Evolutionary conservation across 73 alveolate species (phyloP).

Genomic region (Effrenium voratum): DNA sequence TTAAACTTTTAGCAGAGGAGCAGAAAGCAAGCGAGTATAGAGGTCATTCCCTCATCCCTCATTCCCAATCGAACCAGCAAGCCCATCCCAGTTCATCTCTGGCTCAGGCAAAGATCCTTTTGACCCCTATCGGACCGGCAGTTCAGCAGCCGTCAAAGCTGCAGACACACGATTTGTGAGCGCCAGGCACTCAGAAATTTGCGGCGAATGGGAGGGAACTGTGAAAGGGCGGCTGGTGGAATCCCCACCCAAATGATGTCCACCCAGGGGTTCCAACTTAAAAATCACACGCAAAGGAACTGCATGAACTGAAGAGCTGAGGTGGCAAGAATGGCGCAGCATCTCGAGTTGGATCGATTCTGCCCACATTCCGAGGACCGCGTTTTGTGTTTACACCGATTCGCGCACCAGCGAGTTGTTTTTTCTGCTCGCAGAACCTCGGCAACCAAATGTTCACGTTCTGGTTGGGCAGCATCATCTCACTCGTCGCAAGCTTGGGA

Average conservation of each 20-base stretch:
- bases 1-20: too few species aligned
- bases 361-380: slow-evolving; percentile 52
- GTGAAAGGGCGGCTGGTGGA: neutral
- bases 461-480: slow-evolving; percentile 25
- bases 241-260: too few species aligned
- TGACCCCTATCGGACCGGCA: slow-evolving; percentile 85
- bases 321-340: slow-evolving; percentile 72
- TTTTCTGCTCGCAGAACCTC: slow-evolving; percentile 12
- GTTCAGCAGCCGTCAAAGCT: slow-evolving; percentile 7
- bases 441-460: slow-evolving; percentile 40
- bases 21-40: too few species aligned
- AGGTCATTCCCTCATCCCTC: too few species aligned
- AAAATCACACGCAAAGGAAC: too few species aligned
- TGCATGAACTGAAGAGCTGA: neutral
- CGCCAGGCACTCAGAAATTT: neutral
- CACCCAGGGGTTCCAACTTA: too few species aligned
- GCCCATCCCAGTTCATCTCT: too few species aligned
- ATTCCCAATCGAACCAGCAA: too few species aligned
- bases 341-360: slow-evolving; percentile 34
- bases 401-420: neutral
- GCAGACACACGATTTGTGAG: slow-evolving; percentile 41
- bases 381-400: neutral
- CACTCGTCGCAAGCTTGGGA: too few species aligned
- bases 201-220: neutral
- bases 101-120: slow-evolving; percentile 67